Evolutionary conservation across 257 asterid species (phyloP), one percentile per base, ranked within the genome.

Genomic region (Verbena officinalis): DNA sequence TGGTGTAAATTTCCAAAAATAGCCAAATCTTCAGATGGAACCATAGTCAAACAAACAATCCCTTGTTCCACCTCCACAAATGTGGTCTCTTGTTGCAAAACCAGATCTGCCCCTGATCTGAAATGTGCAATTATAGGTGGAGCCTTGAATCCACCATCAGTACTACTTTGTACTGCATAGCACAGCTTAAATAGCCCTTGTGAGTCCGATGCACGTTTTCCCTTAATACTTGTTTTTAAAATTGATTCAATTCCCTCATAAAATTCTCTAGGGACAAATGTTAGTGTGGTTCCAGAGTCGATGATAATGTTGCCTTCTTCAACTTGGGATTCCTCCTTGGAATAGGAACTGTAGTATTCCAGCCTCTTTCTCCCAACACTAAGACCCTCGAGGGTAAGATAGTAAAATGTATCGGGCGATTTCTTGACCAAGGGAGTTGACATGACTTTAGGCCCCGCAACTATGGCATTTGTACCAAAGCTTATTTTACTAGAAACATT

Each of bases 211-310:
- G 13, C 76, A 1, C 65, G 69, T 0, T 36, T 44, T 0, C 39
- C 83, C 5, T 30, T 16, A 2, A 85, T 71, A 0, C 55, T 36
- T 39, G 51, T 48, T 2, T 0, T 46, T 12, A 78, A 0, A 0
- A 67, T 42, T 0, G 79, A 23, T 19, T 73, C 81, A 15, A 88
- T 13, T 3, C 53, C 68, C 0, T 34, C 7, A 73, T 81, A 83
- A 0, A 81, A 5, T 0, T 71, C 55, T 0, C 13, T 0, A 0
- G 89, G 87, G 7, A 88, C 16, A 7, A 55, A 64, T 0, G 87
- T 85, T 49, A 88, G 21, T 0, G 87, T 79, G 2, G 94, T 78
- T 11, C 91, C 96, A 0, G 96, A 88, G 67, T 88, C 94, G 19
- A 88, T 73, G 11, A 88, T 71, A 1, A 88, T 81, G 57, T 88